Conservation (phyloP, 1,284 basidiomycete species). For the Mycena citricolor region DNA sequence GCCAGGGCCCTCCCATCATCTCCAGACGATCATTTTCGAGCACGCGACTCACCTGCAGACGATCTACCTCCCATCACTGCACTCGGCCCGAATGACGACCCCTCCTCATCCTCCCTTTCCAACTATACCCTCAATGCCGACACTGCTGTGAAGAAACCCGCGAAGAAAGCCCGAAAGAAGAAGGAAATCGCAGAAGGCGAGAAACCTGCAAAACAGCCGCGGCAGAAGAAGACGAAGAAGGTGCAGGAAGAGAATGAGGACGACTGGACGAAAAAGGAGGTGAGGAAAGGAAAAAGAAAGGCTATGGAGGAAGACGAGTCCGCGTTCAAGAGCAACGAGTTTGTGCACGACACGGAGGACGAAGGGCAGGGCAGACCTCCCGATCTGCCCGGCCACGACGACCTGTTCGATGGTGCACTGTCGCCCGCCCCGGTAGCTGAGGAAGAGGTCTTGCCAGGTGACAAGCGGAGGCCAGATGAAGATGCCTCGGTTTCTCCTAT, state of each 20-base stretch:
- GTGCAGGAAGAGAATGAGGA: neutral
- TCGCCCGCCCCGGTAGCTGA: slow-evolving; percentile 18
- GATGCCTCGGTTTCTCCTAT: neutral
- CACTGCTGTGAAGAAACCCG: slow-evolving; percentile 1
- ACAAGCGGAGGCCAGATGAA: slow-evolving; percentile 16
- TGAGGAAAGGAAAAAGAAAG: slow-evolving; percentile 20
- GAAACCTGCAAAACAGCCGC: slow-evolving; percentile 7
- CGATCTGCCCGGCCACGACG: neutral
- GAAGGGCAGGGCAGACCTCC: neutral
- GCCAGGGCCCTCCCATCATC: too few relatives aligned
- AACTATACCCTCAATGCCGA: slow-evolving; percentile 1
- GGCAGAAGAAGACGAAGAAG: slow-evolving; percentile 13
- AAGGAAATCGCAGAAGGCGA: neutral
- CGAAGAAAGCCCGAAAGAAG: slow-evolving; percentile 4
- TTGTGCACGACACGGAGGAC: neutral
- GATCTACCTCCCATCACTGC: too few relatives aligned
- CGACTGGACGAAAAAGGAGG: slow-evolving; percentile 9
- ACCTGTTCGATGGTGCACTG: slow-evolving; percentile 2
- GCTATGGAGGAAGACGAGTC: slow-evolving; percentile 17
- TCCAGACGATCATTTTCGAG: too few relatives aligned
- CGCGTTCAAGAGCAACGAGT: neutral
- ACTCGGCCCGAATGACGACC: neutral
- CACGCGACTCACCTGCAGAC: too few relatives aligned
- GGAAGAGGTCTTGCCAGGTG: slow-evolving; percentile 10
- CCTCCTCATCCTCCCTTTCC: neutral